Conservation (phyloP, 306 rosid genomes). For the Casuarina cunninghamiana region DNA sequence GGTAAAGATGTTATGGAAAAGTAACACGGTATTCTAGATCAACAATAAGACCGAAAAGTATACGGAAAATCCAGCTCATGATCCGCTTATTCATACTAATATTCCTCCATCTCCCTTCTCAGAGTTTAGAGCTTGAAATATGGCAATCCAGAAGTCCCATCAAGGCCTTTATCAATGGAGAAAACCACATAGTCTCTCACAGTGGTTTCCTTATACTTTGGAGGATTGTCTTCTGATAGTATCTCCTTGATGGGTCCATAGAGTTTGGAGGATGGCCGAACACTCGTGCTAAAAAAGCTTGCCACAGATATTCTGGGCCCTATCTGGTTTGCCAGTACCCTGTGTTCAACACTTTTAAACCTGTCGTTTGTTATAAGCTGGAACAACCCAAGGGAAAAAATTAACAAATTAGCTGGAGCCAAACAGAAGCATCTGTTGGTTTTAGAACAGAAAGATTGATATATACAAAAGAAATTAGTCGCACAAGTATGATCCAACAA, state of each 20-base stretch:
- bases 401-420: not conserved
- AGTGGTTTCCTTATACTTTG: slow-evolving; percentile 28
- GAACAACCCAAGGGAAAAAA: not conserved
- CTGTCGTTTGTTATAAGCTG: slow-evolving; percentile 34
- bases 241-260: slow-evolving; percentile 33
- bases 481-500: not conserved
- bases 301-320: slow-evolving; percentile 25
- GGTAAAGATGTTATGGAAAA: not conserved
- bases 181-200: not conserved
- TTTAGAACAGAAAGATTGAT: not conserved
- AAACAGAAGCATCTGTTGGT: not conserved
- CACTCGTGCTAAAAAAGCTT: slow-evolving; percentile 22
- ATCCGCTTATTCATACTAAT: no score
- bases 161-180: not conserved
- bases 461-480: not conserved
- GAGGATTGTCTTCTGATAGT: slow-evolving; percentile 25
- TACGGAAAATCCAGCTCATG: no score
- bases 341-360: slow-evolving; percentile 38
- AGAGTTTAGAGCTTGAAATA: slow-evolving; percentile 17
- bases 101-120: not conserved
- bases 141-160: not conserved
- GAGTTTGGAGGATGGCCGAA: not conserved
- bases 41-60: no score
- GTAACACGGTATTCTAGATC: no score
- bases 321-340: slow-evolving; percentile 25